Conservation (phyloP, 345 rosid genomes). For the Boechera divaricarpa region DNA sequence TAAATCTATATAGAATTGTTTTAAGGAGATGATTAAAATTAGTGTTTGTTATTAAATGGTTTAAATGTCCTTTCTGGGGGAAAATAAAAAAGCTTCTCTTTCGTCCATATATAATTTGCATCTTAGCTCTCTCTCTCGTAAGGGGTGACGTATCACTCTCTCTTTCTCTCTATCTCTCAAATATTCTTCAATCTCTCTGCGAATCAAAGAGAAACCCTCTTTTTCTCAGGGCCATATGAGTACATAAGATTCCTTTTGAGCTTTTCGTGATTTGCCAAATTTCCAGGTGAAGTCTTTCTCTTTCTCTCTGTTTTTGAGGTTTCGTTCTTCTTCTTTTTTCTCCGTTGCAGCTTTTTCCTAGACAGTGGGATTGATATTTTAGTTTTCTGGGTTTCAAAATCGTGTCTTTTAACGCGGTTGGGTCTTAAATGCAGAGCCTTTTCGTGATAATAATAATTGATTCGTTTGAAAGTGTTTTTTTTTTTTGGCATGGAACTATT, state of each 20-base stretch:
- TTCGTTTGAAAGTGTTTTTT: background rate
- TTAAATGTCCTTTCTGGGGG: background rate
- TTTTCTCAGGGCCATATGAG: conserved; percentile 22
- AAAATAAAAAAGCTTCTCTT: background rate
- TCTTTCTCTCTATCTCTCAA: background rate
- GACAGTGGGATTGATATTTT: conserved; percentile 28
- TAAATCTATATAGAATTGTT: background rate
- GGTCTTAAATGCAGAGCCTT: conserved; percentile 8
- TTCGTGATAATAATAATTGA: background rate
- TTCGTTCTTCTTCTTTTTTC: background rate
- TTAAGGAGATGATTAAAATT: background rate
- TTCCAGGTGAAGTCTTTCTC: conserved; percentile 28
- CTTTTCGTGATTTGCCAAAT: conserved; percentile 26
- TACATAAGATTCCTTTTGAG: conserved; percentile 37
- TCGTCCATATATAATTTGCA: background rate
- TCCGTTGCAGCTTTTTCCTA: conserved; percentile 16
- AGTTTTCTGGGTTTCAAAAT: conserved; percentile 14
- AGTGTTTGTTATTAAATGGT: background rate
- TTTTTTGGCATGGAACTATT: background rate
- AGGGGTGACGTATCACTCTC: background rate
- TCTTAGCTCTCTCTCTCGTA: background rate
- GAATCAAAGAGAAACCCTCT: no score
- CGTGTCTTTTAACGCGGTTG: conserved; percentile 9
- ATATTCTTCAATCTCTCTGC: no score
- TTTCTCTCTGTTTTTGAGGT: background rate